Conservation (phyloP, 2,329 filamentous ascomycete genomes). For the Fusarium sulawesiense region DNA sequence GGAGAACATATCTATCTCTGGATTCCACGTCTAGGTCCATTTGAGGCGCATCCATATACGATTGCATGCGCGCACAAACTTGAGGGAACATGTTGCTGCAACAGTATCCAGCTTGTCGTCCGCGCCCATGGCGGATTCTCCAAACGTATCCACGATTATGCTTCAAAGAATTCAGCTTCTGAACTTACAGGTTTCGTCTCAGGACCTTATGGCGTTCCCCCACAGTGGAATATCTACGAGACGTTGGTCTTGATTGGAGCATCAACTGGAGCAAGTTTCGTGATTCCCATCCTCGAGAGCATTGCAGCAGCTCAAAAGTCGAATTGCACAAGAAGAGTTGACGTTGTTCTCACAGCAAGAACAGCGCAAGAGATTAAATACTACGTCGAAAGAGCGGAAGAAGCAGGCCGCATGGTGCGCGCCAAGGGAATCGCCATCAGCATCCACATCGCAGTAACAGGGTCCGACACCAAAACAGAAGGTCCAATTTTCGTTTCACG, state of each 20-base stretch:
- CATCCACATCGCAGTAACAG: conserved; percentile 67
- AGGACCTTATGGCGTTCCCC: conserved; percentile 67
- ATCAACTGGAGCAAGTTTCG: conserved; percentile 72
- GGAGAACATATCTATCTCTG: conserved; percentile 72
- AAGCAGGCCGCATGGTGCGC: conserved; percentile 55
- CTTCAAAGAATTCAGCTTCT: conserved; percentile 52
- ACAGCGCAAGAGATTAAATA: conserved; percentile 66
- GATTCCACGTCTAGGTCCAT: conserved; percentile 64
- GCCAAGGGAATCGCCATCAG: conserved; percentile 61
- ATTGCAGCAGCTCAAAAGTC: conserved; percentile 56
- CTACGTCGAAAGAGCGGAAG: conserved; percentile 63
- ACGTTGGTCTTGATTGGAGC: conserved; percentile 70
- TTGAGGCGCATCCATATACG: conserved; percentile 71
- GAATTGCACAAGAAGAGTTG: conserved; percentile 64
- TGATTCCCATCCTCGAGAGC: conserved; percentile 68
- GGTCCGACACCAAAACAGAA: conserved; percentile 19
- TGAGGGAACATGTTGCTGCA: conserved; percentile 65
- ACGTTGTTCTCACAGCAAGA: conserved; percentile 64
- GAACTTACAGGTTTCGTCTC: conserved; percentile 58
- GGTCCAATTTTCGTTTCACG: conserved; percentile 49
- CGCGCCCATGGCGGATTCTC: conserved; percentile 69
- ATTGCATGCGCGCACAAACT: conserved; percentile 67
- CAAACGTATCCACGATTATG: conserved; percentile 61
- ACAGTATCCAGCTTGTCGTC: conserved; percentile 69
- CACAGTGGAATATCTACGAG: conserved; percentile 68